Conservation (phyloP, 805 yeast species). For the Ogataea paraovalis region DNA sequence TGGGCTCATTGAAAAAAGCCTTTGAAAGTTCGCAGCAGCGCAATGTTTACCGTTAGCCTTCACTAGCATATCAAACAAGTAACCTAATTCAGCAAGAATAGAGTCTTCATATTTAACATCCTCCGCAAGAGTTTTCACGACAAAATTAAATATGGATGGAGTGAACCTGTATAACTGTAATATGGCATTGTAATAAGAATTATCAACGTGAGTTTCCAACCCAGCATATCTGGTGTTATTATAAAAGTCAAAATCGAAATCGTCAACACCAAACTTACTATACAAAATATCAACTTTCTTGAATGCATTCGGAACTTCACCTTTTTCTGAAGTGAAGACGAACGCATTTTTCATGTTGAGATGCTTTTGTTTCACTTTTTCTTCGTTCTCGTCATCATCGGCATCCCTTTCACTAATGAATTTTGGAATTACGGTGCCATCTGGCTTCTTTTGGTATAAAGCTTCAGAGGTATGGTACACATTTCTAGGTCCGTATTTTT, state of each 20-base stretch:
- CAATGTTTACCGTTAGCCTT: constrained; percentile 78
- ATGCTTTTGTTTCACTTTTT: constrained; percentile 17
- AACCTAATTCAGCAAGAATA: constrained; percentile 77
- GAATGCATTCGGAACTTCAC: constrained; percentile 69
- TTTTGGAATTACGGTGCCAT: constrained; percentile 36
- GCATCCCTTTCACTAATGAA: constrained; percentile 57
- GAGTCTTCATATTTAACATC: constrained; percentile 47
- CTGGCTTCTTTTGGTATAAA: constrained; percentile 28
- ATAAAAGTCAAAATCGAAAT: constrained; percentile 85
- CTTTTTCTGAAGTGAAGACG: constrained; percentile 29
- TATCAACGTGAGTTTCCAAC: constrained; percentile 81
- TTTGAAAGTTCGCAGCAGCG: constrained; percentile 75
- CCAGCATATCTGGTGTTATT: constrained; percentile 76
- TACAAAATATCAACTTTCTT: constrained; percentile 71
- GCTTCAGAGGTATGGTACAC: constrained; percentile 39
- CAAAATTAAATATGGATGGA: constrained; percentile 66
- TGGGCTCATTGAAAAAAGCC: constrained; percentile 41
- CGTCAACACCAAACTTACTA: constrained; percentile 88
- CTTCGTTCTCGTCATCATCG: constrained; percentile 28
- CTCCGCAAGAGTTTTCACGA: constrained; percentile 51
- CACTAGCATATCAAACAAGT: constrained; percentile 84
- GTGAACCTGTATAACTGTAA: constrained; percentile 77
- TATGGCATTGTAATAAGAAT: constrained; percentile 72
- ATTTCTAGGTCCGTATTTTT: constrained; percentile 56
- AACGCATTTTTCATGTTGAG: constrained; percentile 24